phyloP scores from a whole-genome alignment of 1,139 yeast genomes.

The Saccharomycopsis hybrid region DNA sequence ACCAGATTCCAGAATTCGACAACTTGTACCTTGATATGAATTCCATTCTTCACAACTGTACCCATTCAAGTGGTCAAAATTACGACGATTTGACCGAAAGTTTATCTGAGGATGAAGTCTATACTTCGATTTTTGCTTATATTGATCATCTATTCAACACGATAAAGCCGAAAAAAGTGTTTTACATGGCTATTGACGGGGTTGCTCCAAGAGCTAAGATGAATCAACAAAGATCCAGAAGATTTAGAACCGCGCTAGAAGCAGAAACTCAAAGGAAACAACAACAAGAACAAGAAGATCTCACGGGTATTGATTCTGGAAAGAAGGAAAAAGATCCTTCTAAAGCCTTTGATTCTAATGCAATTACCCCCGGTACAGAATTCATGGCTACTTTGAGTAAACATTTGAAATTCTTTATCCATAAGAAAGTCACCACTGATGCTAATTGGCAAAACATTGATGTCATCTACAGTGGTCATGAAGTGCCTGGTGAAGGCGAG shows the following conservation, averaged over 20 bases:
- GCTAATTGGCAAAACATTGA: conserved; percentile 86
- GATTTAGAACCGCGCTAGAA: conserved; percentile 92
- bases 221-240: conserved; percentile 97
- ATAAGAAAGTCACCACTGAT: conserved; percentile 83
- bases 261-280: conserved; percentile 56
- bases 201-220: conserved; percentile 99
- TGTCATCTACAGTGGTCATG: conserved; percentile 87
- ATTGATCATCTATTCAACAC: conserved; percentile 89
- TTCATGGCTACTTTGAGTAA: conserved; percentile 89
- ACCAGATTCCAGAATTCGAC: conserved; percentile 89
- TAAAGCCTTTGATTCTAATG: conserved; percentile 86
- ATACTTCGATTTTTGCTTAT: conserved; percentile 85
- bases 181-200: conserved; percentile 98
- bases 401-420: conserved; percentile 82
- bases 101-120: conserved; percentile 87
- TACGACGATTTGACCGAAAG: conserved; percentile 50
- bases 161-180: conserved; percentile 78
- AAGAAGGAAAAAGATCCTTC: conserved; percentile 23
- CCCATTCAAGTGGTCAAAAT: conserved; percentile 63
- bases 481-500: conserved; percentile 99
- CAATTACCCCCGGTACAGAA: conserved; percentile 98
- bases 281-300: conserved; percentile 18
- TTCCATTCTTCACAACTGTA: conserved; percentile 90
- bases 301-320: conserved; percentile 27
- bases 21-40: conserved; percentile 95